Base-by-base conservation (phyloP, 169 alveolate species). In the Toxoplasma gondii region DNA sequence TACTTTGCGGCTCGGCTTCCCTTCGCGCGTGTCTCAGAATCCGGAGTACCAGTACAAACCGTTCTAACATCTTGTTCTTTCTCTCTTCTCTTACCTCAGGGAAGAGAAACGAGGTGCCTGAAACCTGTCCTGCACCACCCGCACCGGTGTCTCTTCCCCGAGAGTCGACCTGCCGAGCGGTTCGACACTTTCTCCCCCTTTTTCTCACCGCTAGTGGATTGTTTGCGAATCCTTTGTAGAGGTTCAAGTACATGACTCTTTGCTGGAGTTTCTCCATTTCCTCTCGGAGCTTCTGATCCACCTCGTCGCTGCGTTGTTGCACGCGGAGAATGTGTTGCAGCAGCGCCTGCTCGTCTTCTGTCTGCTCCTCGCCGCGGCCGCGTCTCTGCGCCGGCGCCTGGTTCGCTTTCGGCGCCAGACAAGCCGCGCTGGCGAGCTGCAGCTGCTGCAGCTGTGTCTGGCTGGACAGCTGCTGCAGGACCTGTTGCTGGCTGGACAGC, bases 401-500 rank as follows among this genome's bases (percentile, higher is more conserved):
- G n/a, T 36, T 67, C 19, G 67, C 90, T 67, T 67, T 31, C 12
- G 38, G n/a, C 67, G 41, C 36, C 69, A 2, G 38, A 38, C 90
- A 41, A 64, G 34, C 41, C 34, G n/a, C 41, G 67, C 58, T 36
- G 54, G 5, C 54, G 54, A 24, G 53, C 83, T 64, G 93, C 45
- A 36, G 91, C 41, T 86, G 91, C 43, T 74, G 84, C 22, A 69
- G 82, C 82, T 69, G 82, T 34, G 84, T 36, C 84, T 74, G 84
- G 29, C 31, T 64, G 31, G 74, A 16, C 34, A 64, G 74, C 80
- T 44, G 80, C 70, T 22, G 91, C 31, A 88, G 84, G 29, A 34
- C 58, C 27, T 88, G 93, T 58, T 88, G 93, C 58, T 54, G 84
- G 67, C 64, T 70, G 0, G 93, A 54, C 67, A 88, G 93, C 93